Evolutionary conservation across 345 rosid genomes (phyloP).

Genomic region (Diplotaxis tenuifolia): DNA sequence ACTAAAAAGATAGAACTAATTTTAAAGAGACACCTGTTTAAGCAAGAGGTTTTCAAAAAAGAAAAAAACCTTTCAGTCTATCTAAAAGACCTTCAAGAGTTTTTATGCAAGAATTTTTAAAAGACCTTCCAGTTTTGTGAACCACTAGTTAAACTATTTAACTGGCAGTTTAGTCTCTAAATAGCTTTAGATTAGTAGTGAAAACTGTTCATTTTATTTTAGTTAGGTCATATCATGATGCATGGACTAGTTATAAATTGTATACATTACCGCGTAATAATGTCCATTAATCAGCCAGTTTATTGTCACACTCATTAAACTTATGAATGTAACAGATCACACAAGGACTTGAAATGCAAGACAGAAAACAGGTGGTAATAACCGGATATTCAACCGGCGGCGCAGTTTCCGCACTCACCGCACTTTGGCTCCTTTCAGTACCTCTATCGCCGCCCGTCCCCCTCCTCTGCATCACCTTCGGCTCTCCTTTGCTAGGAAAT

Average conservation of each 20-base stretch:
- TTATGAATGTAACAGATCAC: conserved; percentile 7
- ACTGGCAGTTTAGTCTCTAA: neutral
- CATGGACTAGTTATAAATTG: neutral
- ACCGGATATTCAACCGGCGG: conserved; percentile 85
- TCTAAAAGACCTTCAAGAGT: too few relatives aligned
- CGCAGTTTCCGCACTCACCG: conserved; percentile 59
- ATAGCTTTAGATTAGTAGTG: neutral
- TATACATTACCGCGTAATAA: neutral
- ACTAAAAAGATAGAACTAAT: neutral
- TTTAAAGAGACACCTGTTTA: neutral
- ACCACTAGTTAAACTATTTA: neutral
- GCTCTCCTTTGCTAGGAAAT: conserved; percentile 80
- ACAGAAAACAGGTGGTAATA: conserved; percentile 50
- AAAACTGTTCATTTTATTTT: neutral
- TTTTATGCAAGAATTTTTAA: neutral
- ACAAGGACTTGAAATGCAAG: conserved; percentile 12
- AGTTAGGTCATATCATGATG: neutral
- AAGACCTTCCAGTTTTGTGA: neutral
- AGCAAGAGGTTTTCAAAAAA: too few relatives aligned
- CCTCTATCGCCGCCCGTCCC: conserved; percentile 28
- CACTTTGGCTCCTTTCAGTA: conserved; percentile 73
- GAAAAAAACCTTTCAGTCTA: too few relatives aligned
- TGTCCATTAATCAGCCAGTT: neutral
- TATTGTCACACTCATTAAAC: neutral
- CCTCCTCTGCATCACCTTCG: conserved; percentile 72